Conservation (phyloP, 2,329 filamentous ascomycete species). For the Colletotrichum tropicale region DNA sequence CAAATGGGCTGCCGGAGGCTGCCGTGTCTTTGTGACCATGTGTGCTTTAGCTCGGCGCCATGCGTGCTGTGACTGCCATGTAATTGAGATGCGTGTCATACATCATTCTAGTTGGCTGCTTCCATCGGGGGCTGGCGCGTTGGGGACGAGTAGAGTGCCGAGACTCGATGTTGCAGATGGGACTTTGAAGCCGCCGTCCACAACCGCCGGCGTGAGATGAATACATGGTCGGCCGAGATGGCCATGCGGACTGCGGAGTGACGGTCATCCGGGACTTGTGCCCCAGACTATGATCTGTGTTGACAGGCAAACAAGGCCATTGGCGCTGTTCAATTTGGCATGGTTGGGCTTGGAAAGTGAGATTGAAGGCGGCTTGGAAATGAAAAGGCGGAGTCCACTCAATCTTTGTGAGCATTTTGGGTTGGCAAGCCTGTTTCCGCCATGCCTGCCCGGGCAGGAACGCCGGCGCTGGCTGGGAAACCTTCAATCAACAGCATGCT, state of each 20-base stretch:
- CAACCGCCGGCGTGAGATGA: neutral
- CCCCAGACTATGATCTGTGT: neutral
- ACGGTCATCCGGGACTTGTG: neutral
- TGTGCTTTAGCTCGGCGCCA: neutral
- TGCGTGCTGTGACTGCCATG: neutral
- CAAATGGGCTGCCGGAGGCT: neutral
- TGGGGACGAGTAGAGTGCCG: neutral
- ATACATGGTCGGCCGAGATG: neutral
- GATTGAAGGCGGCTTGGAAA: neutral
- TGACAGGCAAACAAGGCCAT: neutral
- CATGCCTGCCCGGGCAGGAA: neutral
- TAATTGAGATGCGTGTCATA: neutral
- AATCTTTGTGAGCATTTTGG: neutral
- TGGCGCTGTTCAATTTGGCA: neutral
- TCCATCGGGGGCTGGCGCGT: neutral
- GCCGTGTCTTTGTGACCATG: neutral
- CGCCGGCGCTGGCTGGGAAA: neutral
- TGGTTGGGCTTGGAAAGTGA: neutral
- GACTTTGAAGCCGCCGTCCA: neutral
- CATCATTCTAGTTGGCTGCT: neutral
- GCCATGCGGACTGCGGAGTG: neutral
- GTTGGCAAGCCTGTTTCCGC: neutral
- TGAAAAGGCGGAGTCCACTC: neutral
- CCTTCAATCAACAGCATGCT: neutral
- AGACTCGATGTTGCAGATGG: neutral